Evolutionary conservation across 139 green algal species (phyloP), one percentile per base, ranked within the genome.

Genomic region (Picochlorum costavermella): DNA sequence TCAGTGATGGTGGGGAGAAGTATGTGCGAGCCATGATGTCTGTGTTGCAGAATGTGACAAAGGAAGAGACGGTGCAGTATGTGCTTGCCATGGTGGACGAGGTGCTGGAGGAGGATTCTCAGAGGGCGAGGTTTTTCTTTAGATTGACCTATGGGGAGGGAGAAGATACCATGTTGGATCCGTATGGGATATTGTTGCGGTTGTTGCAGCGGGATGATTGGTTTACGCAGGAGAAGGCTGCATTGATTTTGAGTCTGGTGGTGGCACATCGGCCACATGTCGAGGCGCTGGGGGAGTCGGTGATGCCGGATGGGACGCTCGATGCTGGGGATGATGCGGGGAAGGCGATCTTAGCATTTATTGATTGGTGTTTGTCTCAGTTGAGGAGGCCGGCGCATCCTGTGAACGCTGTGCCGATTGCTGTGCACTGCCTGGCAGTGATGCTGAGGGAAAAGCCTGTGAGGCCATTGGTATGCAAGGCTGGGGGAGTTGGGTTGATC

Each of bases 61-160:
- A 94, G 60, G 86, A 95, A 46, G 88, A 96, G 36, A 91, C 86
- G 3, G 85, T 95, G 63, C 90, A 96, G 67, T 96, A 96, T 62
- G 81, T 90, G 16, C 78, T 96, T 31, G 86, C 89, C 1, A 50
- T 95, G 23, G 66, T 96, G 17, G 79, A 94, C 40, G 75, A 92
- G 26, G 84, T 92, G 70, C 60, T 96, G 36, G 53, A 73, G 76
- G 73, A 55, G 23, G 82, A 84, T 53, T 67, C 80, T 1, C 40
- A 14, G 17, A 67, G 75, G 10, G 84, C 81, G 0, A 40, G 37
- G 5, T 63, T 92, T 4, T 90, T 94, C 60, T 84, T 90, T 46
- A 62, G 73, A 25, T 43, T 71, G 61, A 50, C 36, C 0, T 37
- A 29, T 10, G 17, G 30, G 12, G 31, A 50, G n/a, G 23, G 28